phyloP scores from a whole-genome alignment of 371 early-diverging fungal species.

The Mucor saturninus region DNA sequence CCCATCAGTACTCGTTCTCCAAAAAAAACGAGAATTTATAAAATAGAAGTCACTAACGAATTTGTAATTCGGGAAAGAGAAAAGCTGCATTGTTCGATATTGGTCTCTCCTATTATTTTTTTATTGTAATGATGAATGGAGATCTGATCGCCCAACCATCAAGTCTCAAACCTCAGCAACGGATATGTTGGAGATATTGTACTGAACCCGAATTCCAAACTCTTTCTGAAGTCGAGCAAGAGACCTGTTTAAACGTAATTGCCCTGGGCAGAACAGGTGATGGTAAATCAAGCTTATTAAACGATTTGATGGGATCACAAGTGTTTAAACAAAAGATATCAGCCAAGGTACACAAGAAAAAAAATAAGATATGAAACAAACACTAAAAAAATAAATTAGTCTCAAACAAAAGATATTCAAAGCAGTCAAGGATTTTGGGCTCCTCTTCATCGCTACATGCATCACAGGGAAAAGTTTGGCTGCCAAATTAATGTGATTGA shows the following conservation, averaged over 20 bases:
- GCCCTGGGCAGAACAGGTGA: constrained; percentile 54
- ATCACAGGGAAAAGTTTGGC: constrained; percentile 40
- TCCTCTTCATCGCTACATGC: constrained; percentile 40
- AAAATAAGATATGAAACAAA: background rate
- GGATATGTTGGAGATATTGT: background rate
- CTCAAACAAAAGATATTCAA: constrained; percentile 43
- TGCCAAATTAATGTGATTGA: constrained; percentile 37
- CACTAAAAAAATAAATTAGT: constrained; percentile 23
- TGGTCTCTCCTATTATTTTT: too few species aligned
- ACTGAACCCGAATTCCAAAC: background rate
- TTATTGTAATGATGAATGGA: too few species aligned
- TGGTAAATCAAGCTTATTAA: constrained; percentile 53
- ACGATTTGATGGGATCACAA: constrained; percentile 41
- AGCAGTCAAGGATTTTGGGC: constrained; percentile 44
- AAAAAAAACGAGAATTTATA: too few species aligned
- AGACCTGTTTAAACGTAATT: constrained; percentile 23
- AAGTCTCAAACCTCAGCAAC: too few species aligned
- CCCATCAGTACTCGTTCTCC: too few species aligned
- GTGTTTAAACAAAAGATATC: constrained; percentile 46
- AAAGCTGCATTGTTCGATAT: too few species aligned
- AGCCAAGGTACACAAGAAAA: constrained; percentile 31
- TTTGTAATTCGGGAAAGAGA: too few species aligned
- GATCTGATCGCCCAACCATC: too few species aligned
- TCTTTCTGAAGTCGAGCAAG: background rate
- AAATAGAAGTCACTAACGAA: too few species aligned